phyloP scores from a whole-genome alignment of 306 rosid species.

The Boehmeria nivea region DNA sequence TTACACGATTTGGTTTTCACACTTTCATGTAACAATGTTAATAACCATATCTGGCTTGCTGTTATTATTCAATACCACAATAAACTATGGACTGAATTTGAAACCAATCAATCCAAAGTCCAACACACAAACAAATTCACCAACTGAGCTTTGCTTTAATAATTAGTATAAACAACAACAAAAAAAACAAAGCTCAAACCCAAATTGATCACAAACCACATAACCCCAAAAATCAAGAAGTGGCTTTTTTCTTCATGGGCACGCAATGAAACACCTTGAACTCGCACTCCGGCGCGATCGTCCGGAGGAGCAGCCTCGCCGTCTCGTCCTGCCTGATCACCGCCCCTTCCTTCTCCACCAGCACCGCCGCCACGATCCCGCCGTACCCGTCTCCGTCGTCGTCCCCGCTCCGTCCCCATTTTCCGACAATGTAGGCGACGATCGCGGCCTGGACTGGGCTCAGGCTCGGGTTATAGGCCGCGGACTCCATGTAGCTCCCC shows the following conservation, averaged over 20 bases:
- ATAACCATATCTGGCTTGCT: no score
- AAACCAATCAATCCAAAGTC: no score
- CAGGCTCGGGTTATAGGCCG: slow-evolving; percentile 86
- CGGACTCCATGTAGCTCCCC: slow-evolving; percentile 82
- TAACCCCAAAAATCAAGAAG: no score
- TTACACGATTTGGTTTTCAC: no score
- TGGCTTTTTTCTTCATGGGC: not conserved
- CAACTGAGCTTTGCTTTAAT: no score
- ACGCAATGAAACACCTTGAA: slow-evolving; percentile 37
- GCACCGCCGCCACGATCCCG: slow-evolving; percentile 45
- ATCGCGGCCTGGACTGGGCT: slow-evolving; percentile 80
- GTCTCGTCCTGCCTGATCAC: slow-evolving; percentile 55
- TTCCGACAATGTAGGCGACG: slow-evolving; percentile 54
- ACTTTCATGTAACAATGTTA: no score
- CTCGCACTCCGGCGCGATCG: slow-evolving; percentile 44
- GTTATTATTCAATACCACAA: no score
- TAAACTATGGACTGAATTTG: no score
- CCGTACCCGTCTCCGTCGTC: slow-evolving; percentile 48
- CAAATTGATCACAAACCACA: no score
- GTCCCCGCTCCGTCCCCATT: slow-evolving; percentile 40
- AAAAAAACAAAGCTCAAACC: no score
- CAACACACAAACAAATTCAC: no score
- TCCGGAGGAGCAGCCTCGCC: slow-evolving; percentile 47
- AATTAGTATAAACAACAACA: no score
- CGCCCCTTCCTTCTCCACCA: slow-evolving; percentile 71